phyloP scores from a whole-genome alignment of 192 early-diverging fungal genomes.

The Coemansia sp. region DNA sequence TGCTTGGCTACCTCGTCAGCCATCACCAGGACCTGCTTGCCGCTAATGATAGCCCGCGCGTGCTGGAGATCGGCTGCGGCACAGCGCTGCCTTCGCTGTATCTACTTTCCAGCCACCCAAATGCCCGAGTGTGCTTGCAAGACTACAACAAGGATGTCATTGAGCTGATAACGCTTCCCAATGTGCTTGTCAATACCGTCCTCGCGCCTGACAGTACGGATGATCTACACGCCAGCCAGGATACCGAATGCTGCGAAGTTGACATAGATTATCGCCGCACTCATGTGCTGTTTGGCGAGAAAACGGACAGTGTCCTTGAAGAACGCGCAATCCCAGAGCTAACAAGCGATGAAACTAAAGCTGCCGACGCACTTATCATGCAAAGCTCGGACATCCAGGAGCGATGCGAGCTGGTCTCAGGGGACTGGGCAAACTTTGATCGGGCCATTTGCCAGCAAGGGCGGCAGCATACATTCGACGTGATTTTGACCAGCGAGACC shows the following conservation, averaged over 20 bases:
- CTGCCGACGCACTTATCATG: slow-evolving; percentile 27
- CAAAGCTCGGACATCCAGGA: slow-evolving; percentile 8
- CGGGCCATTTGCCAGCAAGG: slow-evolving; percentile 43
- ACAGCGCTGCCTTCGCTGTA: slow-evolving; percentile 83
- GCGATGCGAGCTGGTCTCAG: slow-evolving; percentile 61
- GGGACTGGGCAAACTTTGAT: slow-evolving; percentile 64
- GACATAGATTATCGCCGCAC: slow-evolving; percentile 48
- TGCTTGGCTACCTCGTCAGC: slow-evolving; percentile 67
- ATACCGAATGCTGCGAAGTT: slow-evolving; percentile 44
- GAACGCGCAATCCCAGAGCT: slow-evolving; percentile 39
- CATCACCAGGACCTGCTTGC: slow-evolving; percentile 18
- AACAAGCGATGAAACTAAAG: slow-evolving; percentile 34
- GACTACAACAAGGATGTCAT: slow-evolving; percentile 93
- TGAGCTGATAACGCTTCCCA: slow-evolving; percentile 85
- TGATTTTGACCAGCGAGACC: slow-evolving; percentile 76
- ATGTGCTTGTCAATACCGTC: slow-evolving; percentile 79
- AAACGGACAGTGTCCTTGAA: slow-evolving; percentile 37
- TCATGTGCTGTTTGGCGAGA: slow-evolving; percentile 29
- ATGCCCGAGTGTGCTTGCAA: slow-evolving; percentile 72
- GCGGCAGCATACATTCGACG: slow-evolving; percentile 60
- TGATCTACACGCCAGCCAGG: slow-evolving; percentile 31
- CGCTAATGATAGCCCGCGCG: slow-evolving; percentile 1
- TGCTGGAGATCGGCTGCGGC: slow-evolving; percentile 82
- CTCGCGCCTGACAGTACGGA: slow-evolving; percentile 47
- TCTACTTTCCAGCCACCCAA: slow-evolving; percentile 56